Base-by-base conservation (phyloP, 106 monocot genomes). In the Chionographis japonica region DNA sequence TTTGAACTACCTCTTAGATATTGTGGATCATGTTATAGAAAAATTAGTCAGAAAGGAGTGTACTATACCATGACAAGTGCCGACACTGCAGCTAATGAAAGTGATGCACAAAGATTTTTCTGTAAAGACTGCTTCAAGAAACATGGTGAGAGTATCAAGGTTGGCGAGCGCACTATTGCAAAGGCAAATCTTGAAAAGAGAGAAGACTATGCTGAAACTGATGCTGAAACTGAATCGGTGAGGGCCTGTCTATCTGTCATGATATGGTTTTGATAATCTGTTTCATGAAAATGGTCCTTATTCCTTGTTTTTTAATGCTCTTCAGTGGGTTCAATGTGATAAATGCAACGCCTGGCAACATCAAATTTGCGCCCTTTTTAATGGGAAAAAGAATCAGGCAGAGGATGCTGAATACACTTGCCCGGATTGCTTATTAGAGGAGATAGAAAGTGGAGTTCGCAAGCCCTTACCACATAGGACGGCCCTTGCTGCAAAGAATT, bases 261-360 rank as follows among this genome's bases (percentile, higher is more conserved):
- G 2, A 14, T 15, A 54, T 40, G 15, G 2, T 58, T 6, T 20
- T 70, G 7, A 2, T 74, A 52, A 60, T 62, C 1, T 50, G 20
- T 41, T 74, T 8, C 52, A 19, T 69, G 38, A 37, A 12, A 41
- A 13, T 17, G 0, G 39, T 16, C 6, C 2, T 52, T 43, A 11
- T 39, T 10, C 17, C 58, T 50, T 64, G 6, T 56, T 56, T 64
- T 3, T 69, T 8, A 35, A 49, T 58, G 16, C 49, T 46, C 58
- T 67, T 42, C 83, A 90, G 93, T 87, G 89, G 89, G 86, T 94
- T 38, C 79, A 86, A n/a, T 94, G 93, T 66, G 79, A 76, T 50
- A 93, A 89, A 49, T 90, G 90, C 37, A 19, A 75, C 4, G 60
- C 72, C n/a, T 86, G 93, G 93, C 90, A 87, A 58, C 93, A 94